phyloP scores from a whole-genome alignment of 2,329 filamentous ascomycete species.

The Lachnellula willkommii region DNA sequence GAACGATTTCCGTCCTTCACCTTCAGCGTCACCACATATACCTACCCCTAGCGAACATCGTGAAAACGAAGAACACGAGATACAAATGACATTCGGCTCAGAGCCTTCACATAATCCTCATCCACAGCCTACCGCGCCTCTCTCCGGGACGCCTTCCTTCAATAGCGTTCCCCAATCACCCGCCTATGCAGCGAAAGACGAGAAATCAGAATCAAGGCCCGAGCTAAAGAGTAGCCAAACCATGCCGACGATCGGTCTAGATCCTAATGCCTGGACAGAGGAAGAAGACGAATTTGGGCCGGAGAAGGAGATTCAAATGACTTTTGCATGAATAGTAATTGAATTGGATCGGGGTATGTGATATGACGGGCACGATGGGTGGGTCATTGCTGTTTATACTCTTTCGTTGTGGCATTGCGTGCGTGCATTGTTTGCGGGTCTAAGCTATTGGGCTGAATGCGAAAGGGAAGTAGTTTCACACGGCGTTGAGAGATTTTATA shows the following conservation, averaged over 20 bases:
- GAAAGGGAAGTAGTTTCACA: neutral
- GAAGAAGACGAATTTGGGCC: slow-evolving; percentile 64
- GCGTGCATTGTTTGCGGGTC: neutral
- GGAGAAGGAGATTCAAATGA: slow-evolving; percentile 74
- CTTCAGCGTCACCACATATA: slow-evolving; percentile 13
- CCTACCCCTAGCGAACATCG: slow-evolving; percentile 6
- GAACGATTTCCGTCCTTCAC: slow-evolving; percentile 8
- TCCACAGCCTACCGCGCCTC: slow-evolving; percentile 18
- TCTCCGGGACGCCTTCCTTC: slow-evolving; percentile 15
- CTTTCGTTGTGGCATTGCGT: neutral
- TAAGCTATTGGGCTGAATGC: neutral
- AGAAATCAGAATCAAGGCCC: slow-evolving; percentile 28
- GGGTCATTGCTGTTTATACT: neutral
- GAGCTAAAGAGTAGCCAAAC: slow-evolving; percentile 43
- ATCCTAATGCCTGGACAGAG: slow-evolving; percentile 65
- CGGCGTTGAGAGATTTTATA: neutral
- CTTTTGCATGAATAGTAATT: slow-evolving; percentile 50
- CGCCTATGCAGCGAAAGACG: slow-evolving; percentile 10
- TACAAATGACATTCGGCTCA: slow-evolving; percentile 67
- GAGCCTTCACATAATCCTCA: slow-evolving; percentile 47
- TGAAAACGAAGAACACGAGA: slow-evolving; percentile 39
- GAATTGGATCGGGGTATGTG: neutral
- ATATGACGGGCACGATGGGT: neutral
- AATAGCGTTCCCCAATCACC: slow-evolving; percentile 14
- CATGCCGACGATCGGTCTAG: slow-evolving; percentile 35